These are phyloP conservation scores for Curvularia sp. DNA, from an alignment of 2,329 filamentous ascomycete species.

Conservation along the genomic window DNA sequence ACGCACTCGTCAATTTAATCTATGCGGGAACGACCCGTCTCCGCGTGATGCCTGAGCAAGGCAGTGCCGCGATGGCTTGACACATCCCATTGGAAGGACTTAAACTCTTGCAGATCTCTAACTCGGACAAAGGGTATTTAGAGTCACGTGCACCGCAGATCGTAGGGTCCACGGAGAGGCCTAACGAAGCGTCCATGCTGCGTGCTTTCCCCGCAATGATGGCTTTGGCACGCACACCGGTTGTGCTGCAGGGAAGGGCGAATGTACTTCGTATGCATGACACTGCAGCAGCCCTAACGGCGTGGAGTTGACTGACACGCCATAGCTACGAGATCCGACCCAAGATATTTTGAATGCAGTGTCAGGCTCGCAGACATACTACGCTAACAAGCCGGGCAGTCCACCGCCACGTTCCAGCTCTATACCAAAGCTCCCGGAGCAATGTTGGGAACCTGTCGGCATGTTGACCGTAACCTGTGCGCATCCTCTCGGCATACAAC, in stretches of 20 bases:
- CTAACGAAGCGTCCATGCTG: not conserved
- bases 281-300: conserved; percentile 3
- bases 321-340: not conserved
- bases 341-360: not conserved
- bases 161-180: not conserved
- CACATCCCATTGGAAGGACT: not conserved
- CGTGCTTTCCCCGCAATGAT: conserved; percentile 1
- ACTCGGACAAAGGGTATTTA: conserved; percentile 9
- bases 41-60: not conserved
- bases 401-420: conserved; percentile 4
- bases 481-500: conserved; percentile 19
- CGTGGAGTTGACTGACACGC: too few species aligned
- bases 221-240: conserved; percentile 2
- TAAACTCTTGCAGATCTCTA: conserved; percentile 6
- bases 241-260: conserved; percentile 5
- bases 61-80: conserved; percentile 8
- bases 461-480: conserved; percentile 8
- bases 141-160: conserved; percentile 7
- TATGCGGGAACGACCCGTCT: conserved; percentile 3
- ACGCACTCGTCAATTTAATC: not conserved
- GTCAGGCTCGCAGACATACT: not conserved
- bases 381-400: not conserved
- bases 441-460: conserved; percentile 12
- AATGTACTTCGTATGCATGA: not conserved
- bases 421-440: conserved; percentile 5